Conservation (phyloP, 495 filamentous ascomycete genomes). For the Lasiosphaeria ovina region DNA sequence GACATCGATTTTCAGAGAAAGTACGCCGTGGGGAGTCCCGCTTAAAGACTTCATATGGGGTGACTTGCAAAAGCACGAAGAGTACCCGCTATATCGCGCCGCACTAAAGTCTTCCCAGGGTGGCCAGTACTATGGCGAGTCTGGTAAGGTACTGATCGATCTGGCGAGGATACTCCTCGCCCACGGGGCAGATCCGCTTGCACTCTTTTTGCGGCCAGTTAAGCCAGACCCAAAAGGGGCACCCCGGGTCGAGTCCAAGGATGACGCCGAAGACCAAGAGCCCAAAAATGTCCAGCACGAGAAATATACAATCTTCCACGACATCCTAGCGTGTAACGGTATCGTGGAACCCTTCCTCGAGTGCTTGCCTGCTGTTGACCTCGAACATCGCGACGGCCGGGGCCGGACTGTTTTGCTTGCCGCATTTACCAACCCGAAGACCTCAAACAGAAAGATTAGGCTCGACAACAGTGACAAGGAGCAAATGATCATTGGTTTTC, state of each 20-base stretch:
- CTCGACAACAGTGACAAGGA: not conserved
- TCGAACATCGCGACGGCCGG: constrained; percentile 16
- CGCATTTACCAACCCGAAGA: constrained; percentile 2
- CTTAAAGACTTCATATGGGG: not conserved
- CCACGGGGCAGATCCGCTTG: constrained; percentile 24
- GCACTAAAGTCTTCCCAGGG: not conserved
- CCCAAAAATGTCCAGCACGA: not conserved
- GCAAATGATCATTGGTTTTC: constrained; percentile 5
- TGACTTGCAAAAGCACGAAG: not conserved
- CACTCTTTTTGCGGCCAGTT: not conserved
- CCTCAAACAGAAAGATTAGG: not conserved
- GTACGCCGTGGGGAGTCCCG: not conserved
- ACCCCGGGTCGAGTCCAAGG: not conserved
- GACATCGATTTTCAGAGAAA: no score
- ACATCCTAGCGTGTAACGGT: constrained; percentile 8
- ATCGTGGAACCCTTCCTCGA: constrained; percentile 17
- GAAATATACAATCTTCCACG: constrained; percentile 18
- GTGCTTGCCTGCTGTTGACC: constrained; percentile 11
- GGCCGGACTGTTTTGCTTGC: constrained; percentile 23
- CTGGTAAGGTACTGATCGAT: constrained; percentile 15
- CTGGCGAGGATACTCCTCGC: constrained; percentile 28
- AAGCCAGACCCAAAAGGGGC: not conserved
- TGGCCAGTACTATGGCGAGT: not conserved
- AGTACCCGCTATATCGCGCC: constrained; percentile 12
- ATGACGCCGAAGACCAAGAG: not conserved